Conservation (phyloP, 441 rosid species). For the Codiaeum variegatum region DNA sequence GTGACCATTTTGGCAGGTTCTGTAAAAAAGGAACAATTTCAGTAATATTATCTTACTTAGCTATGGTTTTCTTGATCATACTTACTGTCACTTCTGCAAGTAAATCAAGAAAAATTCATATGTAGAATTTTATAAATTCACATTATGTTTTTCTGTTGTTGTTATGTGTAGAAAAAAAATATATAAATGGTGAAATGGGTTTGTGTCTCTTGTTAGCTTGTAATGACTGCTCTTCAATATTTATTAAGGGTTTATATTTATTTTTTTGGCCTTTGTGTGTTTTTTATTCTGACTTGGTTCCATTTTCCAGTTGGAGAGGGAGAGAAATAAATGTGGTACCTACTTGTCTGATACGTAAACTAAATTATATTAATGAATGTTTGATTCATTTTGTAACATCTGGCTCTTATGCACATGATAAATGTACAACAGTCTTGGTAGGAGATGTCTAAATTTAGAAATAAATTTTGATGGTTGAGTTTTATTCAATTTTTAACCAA, state of each 20-base stretch:
- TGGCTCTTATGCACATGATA: neutral
- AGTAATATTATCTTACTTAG: constrained; percentile 27
- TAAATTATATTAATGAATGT: neutral
- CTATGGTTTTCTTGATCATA: constrained; percentile 32
- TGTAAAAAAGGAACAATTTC: constrained; percentile 38
- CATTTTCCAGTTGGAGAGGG: neutral
- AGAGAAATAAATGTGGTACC: neutral
- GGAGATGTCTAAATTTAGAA: neutral
- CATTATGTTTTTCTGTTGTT: no score
- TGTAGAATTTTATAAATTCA: constrained; percentile 7
- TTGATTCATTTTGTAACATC: neutral
- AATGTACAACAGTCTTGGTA: neutral
- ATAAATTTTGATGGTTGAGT: no score
- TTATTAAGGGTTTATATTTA: neutral
- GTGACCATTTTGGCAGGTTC: constrained; percentile 38
- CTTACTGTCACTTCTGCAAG: constrained; percentile 47
- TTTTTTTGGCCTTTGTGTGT: neutral
- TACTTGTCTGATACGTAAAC: neutral
- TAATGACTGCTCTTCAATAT: neutral
- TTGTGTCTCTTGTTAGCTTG: neutral
- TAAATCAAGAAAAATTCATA: constrained; percentile 35
- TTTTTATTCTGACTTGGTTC: neutral
- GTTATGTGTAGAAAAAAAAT: neutral
- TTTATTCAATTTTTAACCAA: no score
- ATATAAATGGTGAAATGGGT: neutral